Evolutionary conservation across 148 eudicot species (phyloP).

Genomic region (Silene uniflora): DNA sequence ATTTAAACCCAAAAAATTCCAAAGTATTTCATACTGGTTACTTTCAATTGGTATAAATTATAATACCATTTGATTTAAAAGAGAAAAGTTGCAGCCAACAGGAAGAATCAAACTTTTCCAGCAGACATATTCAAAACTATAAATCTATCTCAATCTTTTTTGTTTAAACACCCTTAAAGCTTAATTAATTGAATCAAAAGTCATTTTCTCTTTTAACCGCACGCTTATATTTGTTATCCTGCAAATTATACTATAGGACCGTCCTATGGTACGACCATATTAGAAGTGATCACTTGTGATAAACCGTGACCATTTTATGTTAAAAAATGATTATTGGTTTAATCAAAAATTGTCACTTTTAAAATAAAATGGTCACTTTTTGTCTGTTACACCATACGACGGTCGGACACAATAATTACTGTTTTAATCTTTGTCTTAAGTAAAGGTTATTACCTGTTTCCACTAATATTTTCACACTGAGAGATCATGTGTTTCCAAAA

Average conservation of each 20-base stretch:
- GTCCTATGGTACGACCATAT: no score
- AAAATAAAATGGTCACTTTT: no score
- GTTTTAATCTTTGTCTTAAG: slow-evolving; percentile 34
- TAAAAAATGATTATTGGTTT: no score
- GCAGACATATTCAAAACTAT: slow-evolving; percentile 26
- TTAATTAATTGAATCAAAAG: slow-evolving; percentile 20
- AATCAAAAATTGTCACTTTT: no score
- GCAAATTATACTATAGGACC: no score
- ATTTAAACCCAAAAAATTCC: slow-evolving; percentile 16
- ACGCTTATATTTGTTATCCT: no score
- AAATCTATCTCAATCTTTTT: slow-evolving; percentile 24
- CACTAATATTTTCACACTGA: slow-evolving; percentile 42
- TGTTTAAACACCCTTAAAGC: slow-evolving; percentile 13
- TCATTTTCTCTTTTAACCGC: slow-evolving; percentile 13
- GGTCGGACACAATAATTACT: no score
- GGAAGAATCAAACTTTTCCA: slow-evolving; percentile 37
- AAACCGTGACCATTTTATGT: no score
- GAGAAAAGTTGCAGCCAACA: slow-evolving; percentile 28
- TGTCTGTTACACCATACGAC: no score
- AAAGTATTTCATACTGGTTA: slow-evolving; percentile 17
- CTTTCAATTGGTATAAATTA: slow-evolving; percentile 25
- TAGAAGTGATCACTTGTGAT: no score
- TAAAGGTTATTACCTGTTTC: slow-evolving; percentile 29
- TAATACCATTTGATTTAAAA: slow-evolving; percentile 14
- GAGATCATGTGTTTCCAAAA: slow-evolving; percentile 26